Evolutionary conservation across 2,329 filamentous ascomycete genomes (phyloP).

Genomic region (Talaromyces sp.): DNA sequence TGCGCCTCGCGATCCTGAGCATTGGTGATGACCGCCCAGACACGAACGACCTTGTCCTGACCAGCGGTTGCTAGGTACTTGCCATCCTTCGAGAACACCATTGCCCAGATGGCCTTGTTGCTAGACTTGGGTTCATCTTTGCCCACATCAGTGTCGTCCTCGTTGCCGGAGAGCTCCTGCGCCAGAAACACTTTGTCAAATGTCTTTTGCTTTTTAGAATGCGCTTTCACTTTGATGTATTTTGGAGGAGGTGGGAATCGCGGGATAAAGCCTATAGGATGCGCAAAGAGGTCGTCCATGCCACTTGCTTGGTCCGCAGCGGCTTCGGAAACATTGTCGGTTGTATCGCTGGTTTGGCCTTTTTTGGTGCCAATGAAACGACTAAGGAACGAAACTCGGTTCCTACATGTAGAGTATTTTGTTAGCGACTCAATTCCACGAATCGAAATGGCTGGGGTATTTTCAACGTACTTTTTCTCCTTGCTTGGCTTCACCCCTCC

Average conservation of each 20-base stretch:
- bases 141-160: slow-evolving; percentile 21
- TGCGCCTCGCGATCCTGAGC: slow-evolving; percentile 69
- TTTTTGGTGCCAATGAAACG: slow-evolving; percentile 74
- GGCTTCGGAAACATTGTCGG: slow-evolving; percentile 62
- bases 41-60: slow-evolving; percentile 74
- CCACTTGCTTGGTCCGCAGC: slow-evolving; percentile 51
- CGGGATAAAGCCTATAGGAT: slow-evolving; percentile 75
- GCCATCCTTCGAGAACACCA: slow-evolving; percentile 89
- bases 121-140: slow-evolving; percentile 15
- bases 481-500: slow-evolving; percentile 36
- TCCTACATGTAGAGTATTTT: slow-evolving; percentile 47
- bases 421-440: not conserved
- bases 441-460: not conserved
- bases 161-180: slow-evolving; percentile 71
- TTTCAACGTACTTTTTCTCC: slow-evolving; percentile 57
- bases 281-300: slow-evolving; percentile 75
- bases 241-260: slow-evolving; percentile 81
- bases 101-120: slow-evolving; percentile 75
- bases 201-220: slow-evolving; percentile 73
- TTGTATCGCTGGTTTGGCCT: slow-evolving; percentile 43
- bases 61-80: slow-evolving; percentile 88
- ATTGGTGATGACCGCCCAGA: slow-evolving; percentile 84
- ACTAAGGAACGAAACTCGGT: slow-evolving; percentile 84
- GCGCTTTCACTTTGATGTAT: slow-evolving; percentile 78
- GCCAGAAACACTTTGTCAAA: slow-evolving; percentile 88